Evolutionary conservation across 331 rosid genomes (phyloP).

Genomic region (Malus hybrid): DNA sequence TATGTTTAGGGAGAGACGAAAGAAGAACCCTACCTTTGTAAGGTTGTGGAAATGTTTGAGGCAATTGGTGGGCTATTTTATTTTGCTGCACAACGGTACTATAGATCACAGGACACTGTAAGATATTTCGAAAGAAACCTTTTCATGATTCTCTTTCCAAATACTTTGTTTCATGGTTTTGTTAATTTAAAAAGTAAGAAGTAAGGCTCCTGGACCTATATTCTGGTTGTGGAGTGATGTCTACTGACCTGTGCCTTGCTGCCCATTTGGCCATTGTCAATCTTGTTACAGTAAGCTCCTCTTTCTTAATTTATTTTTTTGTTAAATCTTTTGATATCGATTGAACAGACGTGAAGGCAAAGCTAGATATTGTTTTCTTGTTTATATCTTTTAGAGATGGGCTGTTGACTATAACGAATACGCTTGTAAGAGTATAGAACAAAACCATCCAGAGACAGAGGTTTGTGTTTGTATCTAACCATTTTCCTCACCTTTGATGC

Average conservation of each 20-base stretch:
- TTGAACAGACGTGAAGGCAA: background rate
- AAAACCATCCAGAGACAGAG: conserved; percentile 67
- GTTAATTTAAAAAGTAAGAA: background rate
- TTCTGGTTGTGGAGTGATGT: conserved; percentile 87
- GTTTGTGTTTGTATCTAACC: conserved; percentile 12
- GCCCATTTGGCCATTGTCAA: conserved; percentile 42
- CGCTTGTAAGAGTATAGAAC: conserved; percentile 50
- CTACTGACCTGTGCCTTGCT: conserved; percentile 71
- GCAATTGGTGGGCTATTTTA: conserved; percentile 30
- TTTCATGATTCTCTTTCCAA: background rate
- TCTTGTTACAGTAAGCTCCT: conserved; percentile 50
- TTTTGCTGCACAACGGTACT: conserved; percentile 72
- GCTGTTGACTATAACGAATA: conserved; percentile 51
- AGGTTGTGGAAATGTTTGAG: conserved; percentile 59
- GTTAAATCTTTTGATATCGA: background rate
- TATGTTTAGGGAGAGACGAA: conserved; percentile 45
- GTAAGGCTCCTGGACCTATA: conserved; percentile 51
- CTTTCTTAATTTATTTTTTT: background rate
- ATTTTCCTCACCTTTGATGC: background rate
- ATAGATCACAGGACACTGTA: conserved; percentile 58
- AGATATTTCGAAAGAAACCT: background rate
- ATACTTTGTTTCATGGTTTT: background rate
- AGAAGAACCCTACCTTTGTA: conserved; percentile 34
- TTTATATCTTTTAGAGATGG: conserved; percentile 44
- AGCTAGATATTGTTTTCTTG: background rate